phyloP scores from a whole-genome alignment of 768 basidiomycete genomes.

The Cytidiella melzeri region DNA sequence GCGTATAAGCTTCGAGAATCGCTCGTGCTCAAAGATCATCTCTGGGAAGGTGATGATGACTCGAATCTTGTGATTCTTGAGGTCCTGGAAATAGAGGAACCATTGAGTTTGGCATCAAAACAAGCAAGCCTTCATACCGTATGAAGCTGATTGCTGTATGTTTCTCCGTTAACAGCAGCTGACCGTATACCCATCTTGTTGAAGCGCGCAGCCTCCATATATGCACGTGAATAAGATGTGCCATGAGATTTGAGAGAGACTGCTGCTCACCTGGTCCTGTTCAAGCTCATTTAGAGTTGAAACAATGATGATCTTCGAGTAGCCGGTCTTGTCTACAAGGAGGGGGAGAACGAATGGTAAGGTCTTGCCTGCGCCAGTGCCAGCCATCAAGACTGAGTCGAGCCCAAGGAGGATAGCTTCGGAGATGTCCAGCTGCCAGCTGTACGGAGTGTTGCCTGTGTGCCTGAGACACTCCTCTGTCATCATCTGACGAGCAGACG shows the following conservation, averaged over 20 bases:
- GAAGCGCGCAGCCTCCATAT: too few relatives aligned
- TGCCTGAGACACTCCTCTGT: constrained; percentile 9
- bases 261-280: constrained; percentile 20
- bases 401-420: constrained; percentile 19
- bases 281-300: constrained; percentile 20
- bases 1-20: constrained; percentile 9
- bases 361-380: constrained; percentile 19
- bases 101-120: too few relatives aligned
- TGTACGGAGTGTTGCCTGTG: constrained; percentile 17
- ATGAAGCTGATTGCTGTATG: too few relatives aligned
- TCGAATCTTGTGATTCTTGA: constrained; percentile 9
- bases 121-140: too few relatives aligned
- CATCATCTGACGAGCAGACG: constrained; percentile 12
- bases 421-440: constrained; percentile 35
- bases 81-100: too few relatives aligned
- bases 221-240: not conserved
- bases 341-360: too few relatives aligned
- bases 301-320: constrained; percentile 11
- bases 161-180: too few relatives aligned
- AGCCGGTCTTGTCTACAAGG: constrained; percentile 16
- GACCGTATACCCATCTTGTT: too few relatives aligned
- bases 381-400: constrained; percentile 8
- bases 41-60: constrained; percentile 20
- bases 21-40: constrained; percentile 17
- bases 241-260: too few relatives aligned